Conservation (phyloP, 345 rosid genomes). For the Dimocarpus longan region DNA sequence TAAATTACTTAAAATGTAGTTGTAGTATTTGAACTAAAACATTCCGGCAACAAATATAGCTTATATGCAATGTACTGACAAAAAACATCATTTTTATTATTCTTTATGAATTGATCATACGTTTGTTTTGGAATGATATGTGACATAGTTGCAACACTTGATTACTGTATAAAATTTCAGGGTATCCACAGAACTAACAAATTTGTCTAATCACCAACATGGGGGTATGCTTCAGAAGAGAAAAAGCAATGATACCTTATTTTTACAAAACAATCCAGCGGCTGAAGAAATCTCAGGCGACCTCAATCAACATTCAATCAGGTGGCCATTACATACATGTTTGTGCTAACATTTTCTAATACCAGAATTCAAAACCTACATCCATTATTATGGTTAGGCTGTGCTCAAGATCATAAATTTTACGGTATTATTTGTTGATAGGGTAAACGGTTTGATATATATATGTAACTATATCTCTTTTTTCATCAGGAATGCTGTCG, state of each 20-base stretch:
- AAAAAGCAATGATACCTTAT: conserved; percentile 45
- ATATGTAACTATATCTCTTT: neutral
- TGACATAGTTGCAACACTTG: neutral
- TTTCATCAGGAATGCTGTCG: conserved; percentile 44
- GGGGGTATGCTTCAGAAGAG: conserved; percentile 40
- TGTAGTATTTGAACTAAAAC: neutral
- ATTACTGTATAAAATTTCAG: conserved; percentile 35
- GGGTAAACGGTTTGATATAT: neutral
- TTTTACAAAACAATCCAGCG: conserved; percentile 28
- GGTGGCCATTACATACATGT: conserved; percentile 30
- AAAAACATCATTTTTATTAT: neutral
- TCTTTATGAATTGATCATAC: neutral
- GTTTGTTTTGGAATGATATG: neutral
- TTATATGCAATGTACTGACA: neutral
- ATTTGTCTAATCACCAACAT: conserved; percentile 43
- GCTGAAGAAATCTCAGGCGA: conserved; percentile 39
- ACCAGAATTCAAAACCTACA: neutral
- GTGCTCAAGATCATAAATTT: neutral
- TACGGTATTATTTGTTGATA: neutral
- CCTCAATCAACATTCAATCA: conserved; percentile 42
- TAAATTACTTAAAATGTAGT: neutral
- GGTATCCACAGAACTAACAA: conserved; percentile 54
- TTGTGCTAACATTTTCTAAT: conserved; percentile 6
- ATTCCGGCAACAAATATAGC: neutral
- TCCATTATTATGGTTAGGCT: neutral